Evolutionary conservation across 805 yeast genomes (phyloP).

Genomic region (Kazachstania africana): DNA sequence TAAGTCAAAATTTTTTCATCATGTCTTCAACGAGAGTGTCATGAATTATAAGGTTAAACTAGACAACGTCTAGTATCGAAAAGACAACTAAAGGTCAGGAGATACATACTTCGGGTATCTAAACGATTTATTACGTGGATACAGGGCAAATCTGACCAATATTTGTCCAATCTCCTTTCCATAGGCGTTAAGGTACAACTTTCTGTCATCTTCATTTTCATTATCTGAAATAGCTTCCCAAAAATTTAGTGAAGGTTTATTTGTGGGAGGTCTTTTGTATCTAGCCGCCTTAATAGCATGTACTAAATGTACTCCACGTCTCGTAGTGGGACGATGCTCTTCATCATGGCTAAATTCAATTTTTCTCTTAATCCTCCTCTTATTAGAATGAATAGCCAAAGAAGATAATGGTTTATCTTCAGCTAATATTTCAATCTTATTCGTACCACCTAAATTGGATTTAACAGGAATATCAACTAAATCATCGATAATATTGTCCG

Average conservation of each 20-base stretch:
- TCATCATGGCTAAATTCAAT: too few relatives aligned
- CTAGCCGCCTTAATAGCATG: constrained; percentile 1
- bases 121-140: too few relatives aligned
- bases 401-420: background rate
- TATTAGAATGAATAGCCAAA: background rate
- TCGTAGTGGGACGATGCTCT: too few relatives aligned
- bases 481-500: background rate
- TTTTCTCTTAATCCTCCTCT: too few relatives aligned
- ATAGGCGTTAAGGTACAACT: constrained; percentile 4
- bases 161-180: constrained; percentile 8
- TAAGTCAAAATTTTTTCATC: too few relatives aligned
- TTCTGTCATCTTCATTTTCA: constrained; percentile 1
- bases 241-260: constrained; percentile 1
- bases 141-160: too few relatives aligned
- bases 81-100: too few relatives aligned
- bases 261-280: background rate
- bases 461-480: background rate
- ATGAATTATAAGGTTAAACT: too few relatives aligned
- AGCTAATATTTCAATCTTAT: background rate
- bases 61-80: too few relatives aligned
- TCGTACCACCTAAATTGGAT: background rate
- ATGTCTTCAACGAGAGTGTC: too few relatives aligned
- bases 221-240: constrained; percentile 5
- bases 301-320: background rate
- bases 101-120: too few relatives aligned